Evolutionary conservation across 2,329 filamentous ascomycete genomes (phyloP), one percentile per base, ranked within the genome.

Genomic region (Venturia nashicola): DNA sequence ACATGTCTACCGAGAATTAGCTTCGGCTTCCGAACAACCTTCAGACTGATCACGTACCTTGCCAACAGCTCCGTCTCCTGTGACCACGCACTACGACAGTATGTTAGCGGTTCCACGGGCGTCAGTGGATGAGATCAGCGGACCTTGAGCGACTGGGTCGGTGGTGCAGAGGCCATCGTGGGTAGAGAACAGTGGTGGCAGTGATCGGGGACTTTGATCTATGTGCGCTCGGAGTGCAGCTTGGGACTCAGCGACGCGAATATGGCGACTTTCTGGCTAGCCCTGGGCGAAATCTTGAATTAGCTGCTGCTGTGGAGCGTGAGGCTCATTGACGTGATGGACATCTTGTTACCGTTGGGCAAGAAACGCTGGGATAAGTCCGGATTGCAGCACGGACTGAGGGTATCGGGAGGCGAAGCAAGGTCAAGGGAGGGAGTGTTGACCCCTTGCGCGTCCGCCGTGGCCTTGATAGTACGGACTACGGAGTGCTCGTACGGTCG

Each of bases 21-120:
- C 75, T 68, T 77, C 71, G 67, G 66, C 63, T n/a, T 43, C 32
- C 62, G n/a, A 42, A 62, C 23, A 42, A 48, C 61, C 55, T 64
- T 43, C 66, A 64, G 68, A 55, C 64, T 67, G 67, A 61, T 46
- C 36, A 76, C 81, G 78, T 79, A 96, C 92, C 86, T 99, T 99
- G 78, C 94, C 94, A 72, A 99, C 94, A 75, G 94, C 94, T 90
- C 94, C 94, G 78, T 99, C 94, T 80, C 94, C 94, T 68, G 94
- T 97, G 74, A 99, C 94, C 75, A 99, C 94, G 77, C 94, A 99
- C 91, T 97, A 66, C 62, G 64, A 61, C 32, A 46, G 61, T 57
- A 65, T 62, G 65, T 65, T 64, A 66, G 54, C 57, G 65, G 54
- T 40, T 44, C n/a, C 46, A 42, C 51, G 51, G 40, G 27, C 27